Conservation (phyloP, 1,139 yeast genomes). For the Casaregolazyma suthepensis region DNA sequence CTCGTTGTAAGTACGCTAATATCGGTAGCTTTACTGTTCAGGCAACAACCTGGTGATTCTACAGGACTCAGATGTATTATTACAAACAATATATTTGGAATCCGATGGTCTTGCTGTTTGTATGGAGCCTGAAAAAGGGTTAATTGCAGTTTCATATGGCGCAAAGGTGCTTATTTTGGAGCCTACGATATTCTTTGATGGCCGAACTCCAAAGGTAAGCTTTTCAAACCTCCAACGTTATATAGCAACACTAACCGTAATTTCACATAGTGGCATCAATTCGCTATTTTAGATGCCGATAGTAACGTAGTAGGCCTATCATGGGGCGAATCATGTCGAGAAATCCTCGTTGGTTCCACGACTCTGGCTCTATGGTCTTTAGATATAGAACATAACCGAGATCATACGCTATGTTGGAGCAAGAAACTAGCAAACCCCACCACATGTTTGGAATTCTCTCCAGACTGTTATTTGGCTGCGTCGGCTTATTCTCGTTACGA, state of each 20-base stretch:
- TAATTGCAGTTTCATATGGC: conserved; percentile 44
- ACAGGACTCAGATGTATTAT: conserved; percentile 43
- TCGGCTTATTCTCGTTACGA: conserved; percentile 54
- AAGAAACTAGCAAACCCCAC: conserved; percentile 44
- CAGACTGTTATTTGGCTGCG: conserved; percentile 61
- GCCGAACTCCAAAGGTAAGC: conserved; percentile 20
- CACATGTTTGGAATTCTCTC: conserved; percentile 49
- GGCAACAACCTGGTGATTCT: conserved; percentile 78
- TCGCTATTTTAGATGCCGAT: conserved; percentile 26
- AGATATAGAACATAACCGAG: conserved; percentile 7
- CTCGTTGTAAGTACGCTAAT: background rate
- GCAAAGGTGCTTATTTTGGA: conserved; percentile 26
- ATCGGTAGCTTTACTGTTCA: conserved; percentile 59
- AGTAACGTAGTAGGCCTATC: conserved; percentile 43
- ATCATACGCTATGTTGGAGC: conserved; percentile 15
- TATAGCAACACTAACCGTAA: conserved; percentile 20
- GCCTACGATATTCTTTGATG: conserved; percentile 24
- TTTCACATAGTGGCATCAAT: conserved; percentile 37
- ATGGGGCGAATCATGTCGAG: conserved; percentile 60
- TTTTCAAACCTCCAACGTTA: background rate
- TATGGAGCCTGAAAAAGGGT: conserved; percentile 46
- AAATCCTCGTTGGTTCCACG: conserved; percentile 56
- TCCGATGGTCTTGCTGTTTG: conserved; percentile 62
- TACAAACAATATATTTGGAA: conserved; percentile 74
- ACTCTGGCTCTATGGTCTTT: conserved; percentile 48